Evolutionary conservation across 257 asterid species (phyloP).

Genomic region (Solanum neorickii): DNA sequence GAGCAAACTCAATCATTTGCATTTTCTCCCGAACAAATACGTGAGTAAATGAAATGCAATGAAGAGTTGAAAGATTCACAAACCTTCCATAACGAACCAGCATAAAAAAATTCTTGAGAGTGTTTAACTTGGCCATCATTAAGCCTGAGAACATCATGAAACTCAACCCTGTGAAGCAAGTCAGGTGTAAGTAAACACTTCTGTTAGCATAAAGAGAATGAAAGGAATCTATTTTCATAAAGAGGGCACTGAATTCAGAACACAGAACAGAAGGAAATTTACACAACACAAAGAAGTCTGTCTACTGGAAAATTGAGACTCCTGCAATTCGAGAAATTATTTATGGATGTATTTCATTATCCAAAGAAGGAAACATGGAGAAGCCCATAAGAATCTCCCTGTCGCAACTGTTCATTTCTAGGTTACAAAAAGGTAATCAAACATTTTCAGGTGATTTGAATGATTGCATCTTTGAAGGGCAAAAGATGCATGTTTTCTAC

Average conservation of each 20-base stretch:
- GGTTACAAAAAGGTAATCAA: not conserved
- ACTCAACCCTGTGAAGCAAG: conserved; percentile 67
- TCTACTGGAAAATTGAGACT: not conserved
- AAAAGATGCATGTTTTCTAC: not conserved
- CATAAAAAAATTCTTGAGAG: conserved; percentile 86
- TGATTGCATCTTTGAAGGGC: not conserved
- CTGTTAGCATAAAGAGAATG: not conserved
- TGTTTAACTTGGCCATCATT: conserved; percentile 91
- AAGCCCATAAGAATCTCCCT: not conserved
- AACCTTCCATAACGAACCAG: conserved; percentile 98
- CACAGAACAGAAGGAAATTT: not conserved
- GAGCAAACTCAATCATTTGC: not conserved
- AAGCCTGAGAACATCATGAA: conserved; percentile 85
- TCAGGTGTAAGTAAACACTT: not conserved
- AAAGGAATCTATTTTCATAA: not conserved
- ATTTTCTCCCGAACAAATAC: not conserved
- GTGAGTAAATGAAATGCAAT: not conserved
- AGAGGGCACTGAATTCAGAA: not conserved
- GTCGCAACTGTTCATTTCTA: not conserved
- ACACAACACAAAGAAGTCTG: not conserved
- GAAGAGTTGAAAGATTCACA: conserved; percentile 1
- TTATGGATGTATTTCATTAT: not conserved
- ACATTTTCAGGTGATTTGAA: not conserved
- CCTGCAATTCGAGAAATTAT: not conserved
- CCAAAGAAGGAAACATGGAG: not conserved